Evolutionary conservation across 169 alveolate species (phyloP).

Genomic region (Babesia gibsoni): DNA sequence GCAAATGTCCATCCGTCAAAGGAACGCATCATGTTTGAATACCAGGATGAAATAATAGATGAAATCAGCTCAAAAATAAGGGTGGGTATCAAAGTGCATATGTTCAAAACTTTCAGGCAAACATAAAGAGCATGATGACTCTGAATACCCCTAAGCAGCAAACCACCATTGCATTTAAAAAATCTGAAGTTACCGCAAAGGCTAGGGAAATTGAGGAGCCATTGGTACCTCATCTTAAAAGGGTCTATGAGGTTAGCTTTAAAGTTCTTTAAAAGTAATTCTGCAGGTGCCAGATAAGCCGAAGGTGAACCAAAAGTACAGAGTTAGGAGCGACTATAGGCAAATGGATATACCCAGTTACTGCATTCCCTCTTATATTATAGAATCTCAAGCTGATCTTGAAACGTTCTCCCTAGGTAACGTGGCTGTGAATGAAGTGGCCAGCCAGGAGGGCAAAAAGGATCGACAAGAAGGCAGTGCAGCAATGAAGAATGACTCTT

Average conservation of each 20-base stretch:
- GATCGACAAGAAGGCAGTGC: background rate
- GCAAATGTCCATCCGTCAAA: conserved; percentile 99
- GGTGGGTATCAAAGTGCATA: conserved; percentile 33
- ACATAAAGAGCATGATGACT: background rate
- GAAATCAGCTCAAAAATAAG: conserved; percentile 64
- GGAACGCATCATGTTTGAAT: conserved; percentile 84
- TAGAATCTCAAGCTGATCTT: conserved; percentile 5
- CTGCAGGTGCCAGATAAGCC: background rate
- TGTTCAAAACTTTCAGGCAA: conserved; percentile 15
- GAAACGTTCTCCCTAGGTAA: background rate
- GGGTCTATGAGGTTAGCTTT: background rate
- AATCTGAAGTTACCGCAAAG: background rate
- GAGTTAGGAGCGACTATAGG: conserved; percentile 32
- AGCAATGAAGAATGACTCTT: background rate
- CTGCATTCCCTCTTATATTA: conserved; percentile 16
- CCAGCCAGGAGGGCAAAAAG: background rate
- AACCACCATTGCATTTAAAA: conserved; percentile 2
- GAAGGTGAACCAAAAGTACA: background rate
- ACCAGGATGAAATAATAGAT: conserved; percentile 80
- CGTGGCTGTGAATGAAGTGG: background rate
- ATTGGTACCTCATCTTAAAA: conserved; percentile 5
- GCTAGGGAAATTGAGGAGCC: background rate
- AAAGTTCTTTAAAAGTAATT: too few relatives aligned
- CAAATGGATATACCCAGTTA: conserved; percentile 34
- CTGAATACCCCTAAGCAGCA: conserved; percentile 1